Base-by-base conservation (phyloP, 805 yeast species). In the Jamesozyma hellenica region DNA sequence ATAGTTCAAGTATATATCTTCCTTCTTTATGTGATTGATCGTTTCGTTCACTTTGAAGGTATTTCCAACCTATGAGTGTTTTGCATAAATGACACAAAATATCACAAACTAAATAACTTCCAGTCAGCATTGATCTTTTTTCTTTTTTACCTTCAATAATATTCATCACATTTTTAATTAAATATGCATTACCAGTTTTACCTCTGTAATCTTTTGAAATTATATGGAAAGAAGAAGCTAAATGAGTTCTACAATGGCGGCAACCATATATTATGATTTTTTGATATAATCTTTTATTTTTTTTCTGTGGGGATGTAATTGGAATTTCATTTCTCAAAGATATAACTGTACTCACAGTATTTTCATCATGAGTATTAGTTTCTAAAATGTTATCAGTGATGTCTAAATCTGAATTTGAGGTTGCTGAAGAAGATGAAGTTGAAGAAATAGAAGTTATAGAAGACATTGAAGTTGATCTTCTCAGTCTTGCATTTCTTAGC, bases 21-120 rank as follows among this genome's bases (percentile, higher is more conserved):
- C 81, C 80, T 49, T 75, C 82, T 53, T 79, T 79, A 53, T 73
- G 77, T 42, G 65, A 61, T 58, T 77, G 79, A 14, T 63, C 55
- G 16, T 50, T 49, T 23, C 61, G 56, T 26, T 65, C 67, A 34
- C 80, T 70, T 47, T 63, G 64, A 30, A 77, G 52, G 49, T 79
- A 79, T 43, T 69, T 71, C 86, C 86, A 79, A 3, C 85, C 86
- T 14, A 79, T 60, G 38, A 70, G 58, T 4, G 58, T 53, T 36
- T 62, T 60, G 51, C 86, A 79, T 45, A 70, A 72, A 34, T 67
- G 71, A 50, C 86, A 79, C 28, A 51, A 50, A 25, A 77, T 66
- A 48, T 76, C 79, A 43, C 76, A 69, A 3, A 79, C 81, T 0
- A 64, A 50, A 48, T 76, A 79, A 18, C 53, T 53, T 1, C 85